Conservation (phyloP, 1,284 basidiomycete species). For the Sanghuangporus sanghuang region DNA sequence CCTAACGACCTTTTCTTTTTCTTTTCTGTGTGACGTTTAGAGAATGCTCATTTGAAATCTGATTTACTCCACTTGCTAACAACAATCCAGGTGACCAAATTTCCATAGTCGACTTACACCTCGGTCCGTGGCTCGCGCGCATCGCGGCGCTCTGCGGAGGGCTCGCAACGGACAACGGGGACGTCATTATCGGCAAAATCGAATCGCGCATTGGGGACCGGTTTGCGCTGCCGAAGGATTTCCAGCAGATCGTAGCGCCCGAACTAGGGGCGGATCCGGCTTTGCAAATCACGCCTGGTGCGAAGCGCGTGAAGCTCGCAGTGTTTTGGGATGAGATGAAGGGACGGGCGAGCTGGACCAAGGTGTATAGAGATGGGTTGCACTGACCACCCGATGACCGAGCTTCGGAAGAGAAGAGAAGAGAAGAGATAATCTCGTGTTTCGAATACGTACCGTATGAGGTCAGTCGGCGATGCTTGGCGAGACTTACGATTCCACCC, state of each 20-base stretch:
- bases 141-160: conserved; percentile 58
- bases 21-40: background rate
- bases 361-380: conserved; percentile 48
- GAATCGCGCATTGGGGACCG: conserved; percentile 45
- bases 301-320: conserved; percentile 41
- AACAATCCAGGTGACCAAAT: conserved; percentile 60
- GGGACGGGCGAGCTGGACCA: conserved; percentile 64
- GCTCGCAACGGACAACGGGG: conserved; percentile 41
- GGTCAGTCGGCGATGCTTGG: background rate
- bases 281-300: conserved; percentile 17
- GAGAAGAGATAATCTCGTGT: background rate
- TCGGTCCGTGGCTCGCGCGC: conserved; percentile 72
- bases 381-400: conserved; percentile 28
- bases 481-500: background rate
- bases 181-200: conserved; percentile 42
- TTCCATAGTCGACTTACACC: conserved; percentile 76
- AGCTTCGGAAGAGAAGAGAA: background rate
- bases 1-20: background rate
- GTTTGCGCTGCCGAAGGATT: conserved; percentile 41
- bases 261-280: conserved; percentile 9
- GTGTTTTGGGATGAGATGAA: conserved; percentile 66
- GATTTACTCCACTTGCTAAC: conserved; percentile 23
- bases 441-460: background rate
- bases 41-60: background rate
- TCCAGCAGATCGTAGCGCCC: conserved; percentile 15